Evolutionary conservation across 495 filamentous ascomycete species (phyloP), one percentile per base, ranked within the genome.

Genomic region (Amorphotheca resinae): DNA sequence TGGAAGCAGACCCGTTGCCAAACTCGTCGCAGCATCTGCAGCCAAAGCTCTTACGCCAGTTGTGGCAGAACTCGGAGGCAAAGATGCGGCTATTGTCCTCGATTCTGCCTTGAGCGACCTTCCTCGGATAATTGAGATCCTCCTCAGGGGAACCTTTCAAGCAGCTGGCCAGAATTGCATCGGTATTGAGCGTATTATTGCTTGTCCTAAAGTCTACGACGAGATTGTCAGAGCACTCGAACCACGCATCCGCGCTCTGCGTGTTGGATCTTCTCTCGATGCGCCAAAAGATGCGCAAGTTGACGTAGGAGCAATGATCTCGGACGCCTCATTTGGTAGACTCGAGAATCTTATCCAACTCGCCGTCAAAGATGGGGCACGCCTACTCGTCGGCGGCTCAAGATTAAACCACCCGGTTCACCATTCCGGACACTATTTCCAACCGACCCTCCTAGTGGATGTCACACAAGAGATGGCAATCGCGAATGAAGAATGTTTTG

Each of bases 141-240:
- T 96, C 48, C 75, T 96, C 66, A 79, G 93, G 39, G 91, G 88
- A 32, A 81, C 82, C 23, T 99, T 96, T 68, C 89, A 95, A 60
- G 85, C 87, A 42, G 77, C 88, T n/a, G 91, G 91, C 1, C 91
- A 99, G 57, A 99, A 99, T 64, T 99, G 91, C 63, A 86, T 96
- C 59, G 91, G 93, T 45, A 84, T 94, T 44, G 91, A 99, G 64
- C 82, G 91, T 31, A 79, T 96, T 59, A 76, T 99, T 54, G 84
- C 82, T 35, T 70, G 80, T 9, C 82, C 86, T 1, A 64, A 64
- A 15, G 67, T 77, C 33, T 96, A 96, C 67, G 60, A 77, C 35
- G 64, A 67, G 32, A 74, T 99, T 21, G 66, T 93, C 42, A 53
- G 66, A 11, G 68, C 82, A 42, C 75, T 99, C 36, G 66, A 74